These are phyloP conservation scores for Geranium incanum DNA, from an alignment of 441 rosid species.

Conservation along the genomic window DNA sequence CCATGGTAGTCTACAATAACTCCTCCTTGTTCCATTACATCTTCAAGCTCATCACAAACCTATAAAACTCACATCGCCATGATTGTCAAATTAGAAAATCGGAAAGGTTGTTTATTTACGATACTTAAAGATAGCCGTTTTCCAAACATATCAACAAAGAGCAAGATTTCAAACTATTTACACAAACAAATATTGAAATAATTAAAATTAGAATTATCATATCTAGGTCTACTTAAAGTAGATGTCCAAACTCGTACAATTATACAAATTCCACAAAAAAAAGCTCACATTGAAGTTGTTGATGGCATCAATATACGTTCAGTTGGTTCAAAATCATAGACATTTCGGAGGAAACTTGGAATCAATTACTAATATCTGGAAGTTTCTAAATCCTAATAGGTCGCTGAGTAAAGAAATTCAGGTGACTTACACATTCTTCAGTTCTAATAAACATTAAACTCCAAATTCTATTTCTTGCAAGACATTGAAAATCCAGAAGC, in stretches of 20 bases:
- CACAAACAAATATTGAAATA: not conserved
- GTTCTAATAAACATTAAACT: not conserved
- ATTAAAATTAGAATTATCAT: not conserved
- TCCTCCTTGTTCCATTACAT: conserved; percentile 77
- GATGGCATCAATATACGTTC: not conserved
- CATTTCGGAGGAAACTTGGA: not conserved
- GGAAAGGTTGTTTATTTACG: not conserved
- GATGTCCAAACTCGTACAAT: not conserved
- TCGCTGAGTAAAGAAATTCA: not conserved
- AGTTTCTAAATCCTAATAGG: conserved; percentile 3
- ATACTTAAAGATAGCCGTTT: not conserved
- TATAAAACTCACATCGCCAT: conserved; percentile 16
- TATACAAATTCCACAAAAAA: not conserved
- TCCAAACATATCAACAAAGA: not conserved
- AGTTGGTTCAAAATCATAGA: not conserved
- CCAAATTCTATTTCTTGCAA: not conserved
- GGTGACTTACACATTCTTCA: not conserved
- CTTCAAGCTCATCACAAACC: conserved; percentile 93
- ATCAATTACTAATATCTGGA: not conserved
- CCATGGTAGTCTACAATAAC: conserved; percentile 87
- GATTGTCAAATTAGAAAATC: not conserved
- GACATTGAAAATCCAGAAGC: too few relatives aligned
- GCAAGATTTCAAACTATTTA: not conserved
- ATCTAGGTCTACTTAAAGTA: not conserved
- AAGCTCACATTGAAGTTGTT: not conserved